Conservation (phyloP, 176 grass and related monocot genomes). For the Triticum urartu region DNA sequence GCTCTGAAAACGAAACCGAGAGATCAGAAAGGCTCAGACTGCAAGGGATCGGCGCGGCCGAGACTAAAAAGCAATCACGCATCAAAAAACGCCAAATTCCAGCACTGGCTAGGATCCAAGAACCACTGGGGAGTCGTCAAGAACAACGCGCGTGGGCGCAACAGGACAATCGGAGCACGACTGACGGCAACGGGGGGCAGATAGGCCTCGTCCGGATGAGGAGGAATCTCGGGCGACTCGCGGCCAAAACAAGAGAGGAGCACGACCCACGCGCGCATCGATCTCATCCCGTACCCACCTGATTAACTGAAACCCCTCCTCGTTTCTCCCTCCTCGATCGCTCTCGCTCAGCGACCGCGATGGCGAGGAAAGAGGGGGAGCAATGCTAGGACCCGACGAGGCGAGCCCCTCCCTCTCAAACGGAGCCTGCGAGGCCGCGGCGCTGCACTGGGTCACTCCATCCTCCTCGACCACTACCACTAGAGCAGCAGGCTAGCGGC, state of each 20-base stretch:
- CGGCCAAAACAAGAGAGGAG: slow-evolving; percentile 28
- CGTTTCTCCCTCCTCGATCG: neutral
- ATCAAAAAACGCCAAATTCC: slow-evolving; percentile 22
- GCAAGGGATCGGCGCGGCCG: neutral
- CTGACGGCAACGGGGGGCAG: slow-evolving; percentile 1
- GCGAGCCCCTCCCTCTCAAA: neutral
- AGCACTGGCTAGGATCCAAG: neutral
- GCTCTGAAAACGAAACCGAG: neutral
- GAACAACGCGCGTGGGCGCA: slow-evolving; percentile 13
- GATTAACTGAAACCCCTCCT: neutral
- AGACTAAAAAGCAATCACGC: neutral
- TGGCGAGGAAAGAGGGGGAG: neutral
- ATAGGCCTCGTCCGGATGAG: slow-evolving; percentile 12
- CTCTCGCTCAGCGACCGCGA: neutral
- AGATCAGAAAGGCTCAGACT: neutral
- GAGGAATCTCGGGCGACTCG: slow-evolving; percentile 29
- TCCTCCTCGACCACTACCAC: neutral
- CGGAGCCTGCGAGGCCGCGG: neutral
- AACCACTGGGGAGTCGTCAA: slow-evolving; percentile 7
- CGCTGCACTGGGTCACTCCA: neutral
- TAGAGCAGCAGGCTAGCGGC: neutral
- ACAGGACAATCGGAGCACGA: slow-evolving; percentile 28
- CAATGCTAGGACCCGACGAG: neutral
- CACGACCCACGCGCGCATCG: slow-evolving; percentile 1
- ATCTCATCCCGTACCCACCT: slow-evolving; percentile 13